Evolutionary conservation across 2,329 filamentous ascomycete species (phyloP), one percentile per base, ranked within the genome.

Genomic region (Teratosphaeria destructans): DNA sequence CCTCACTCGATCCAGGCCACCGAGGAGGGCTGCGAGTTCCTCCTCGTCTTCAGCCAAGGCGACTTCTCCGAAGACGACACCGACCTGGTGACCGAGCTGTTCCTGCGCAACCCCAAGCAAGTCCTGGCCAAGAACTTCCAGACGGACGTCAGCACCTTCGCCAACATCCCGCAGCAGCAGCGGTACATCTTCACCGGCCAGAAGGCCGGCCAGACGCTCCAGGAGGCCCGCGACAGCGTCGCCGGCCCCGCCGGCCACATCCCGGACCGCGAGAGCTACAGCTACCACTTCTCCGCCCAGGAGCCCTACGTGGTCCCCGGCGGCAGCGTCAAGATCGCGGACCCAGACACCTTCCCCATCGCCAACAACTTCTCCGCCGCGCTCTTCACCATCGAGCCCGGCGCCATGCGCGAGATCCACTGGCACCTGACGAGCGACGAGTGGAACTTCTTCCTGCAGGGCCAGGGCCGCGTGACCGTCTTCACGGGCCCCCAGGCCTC

Each of bases 321-420:
- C 35, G 83, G 83, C 5, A 78, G 75, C 1, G 80, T 85, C 64
- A 85, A 85, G 73, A 78, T 85, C 58, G 68, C 85, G 5, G 83
- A 86, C 65, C 77, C 81, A 0, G 68, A 71, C 0, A 82, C 77
- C 1, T 86, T 86, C 71, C 83, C 83, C 3, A 73, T 83, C 29
- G 80, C 83, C 0, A 70, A 68, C 12, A 77, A 75, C 59, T 83
- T 85, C 69, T 81, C 82, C 3, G 78, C 79, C 0, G 82, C 81
- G 0, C 74, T 85, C 1, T 80, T 85, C 10, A 82, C 79, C 2
- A 73, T 85, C 35, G 74, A 83, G 64, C 82, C 83, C 0, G 83
- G 83, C 14, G 83, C 82, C 1, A 82, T 86, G 81, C 79, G 84
- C 26, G 83, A 86, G 67, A 73, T 86, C 52, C 83, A 86, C 73